These are phyloP conservation scores for Euphrasia arctica DNA, from an alignment of 305 asterid species.

Conservation along the genomic window DNA sequence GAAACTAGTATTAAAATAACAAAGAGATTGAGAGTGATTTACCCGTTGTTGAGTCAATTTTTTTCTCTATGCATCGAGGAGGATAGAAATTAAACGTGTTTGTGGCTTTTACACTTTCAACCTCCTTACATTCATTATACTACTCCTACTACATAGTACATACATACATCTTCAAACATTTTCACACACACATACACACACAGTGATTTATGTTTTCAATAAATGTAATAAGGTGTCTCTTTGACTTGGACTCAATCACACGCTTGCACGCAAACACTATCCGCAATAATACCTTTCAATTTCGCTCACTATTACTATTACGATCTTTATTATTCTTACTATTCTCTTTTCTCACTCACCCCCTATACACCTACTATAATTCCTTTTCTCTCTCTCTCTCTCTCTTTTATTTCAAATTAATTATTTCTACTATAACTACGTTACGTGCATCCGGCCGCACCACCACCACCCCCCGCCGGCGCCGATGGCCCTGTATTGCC, in stretches of 20 bases:
- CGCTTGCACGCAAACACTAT: conserved; percentile 42
- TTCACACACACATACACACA: conserved; percentile 18
- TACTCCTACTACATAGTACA: no score
- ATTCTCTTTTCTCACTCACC: neutral
- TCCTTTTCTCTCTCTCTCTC: neutral
- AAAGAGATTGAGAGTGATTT: no score
- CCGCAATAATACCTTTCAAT: conserved; percentile 29
- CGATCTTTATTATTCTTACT: neutral
- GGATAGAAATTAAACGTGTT: no score
- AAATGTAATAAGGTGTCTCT: conserved; percentile 32
- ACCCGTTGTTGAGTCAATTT: no score
- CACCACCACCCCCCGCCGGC: conserved; percentile 24
- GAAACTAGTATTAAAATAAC: no score
- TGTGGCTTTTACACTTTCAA: no score
- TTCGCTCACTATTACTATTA: neutral
- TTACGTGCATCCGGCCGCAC: neutral
- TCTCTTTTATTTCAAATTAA: neutral
- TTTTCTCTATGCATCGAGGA: no score
- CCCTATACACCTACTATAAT: conserved; percentile 21
- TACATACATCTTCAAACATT: conserved; percentile 22
- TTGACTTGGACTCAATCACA: conserved; percentile 70
- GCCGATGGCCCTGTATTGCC: conserved; percentile 43
- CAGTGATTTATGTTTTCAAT: conserved; percentile 19
- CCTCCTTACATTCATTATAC: neutral
- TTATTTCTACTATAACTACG: neutral